Evolutionary conservation across 495 filamentous ascomycete species (phyloP), one percentile per base, ranked within the genome.

Genomic region (Pseudotulostoma volvatum): DNA sequence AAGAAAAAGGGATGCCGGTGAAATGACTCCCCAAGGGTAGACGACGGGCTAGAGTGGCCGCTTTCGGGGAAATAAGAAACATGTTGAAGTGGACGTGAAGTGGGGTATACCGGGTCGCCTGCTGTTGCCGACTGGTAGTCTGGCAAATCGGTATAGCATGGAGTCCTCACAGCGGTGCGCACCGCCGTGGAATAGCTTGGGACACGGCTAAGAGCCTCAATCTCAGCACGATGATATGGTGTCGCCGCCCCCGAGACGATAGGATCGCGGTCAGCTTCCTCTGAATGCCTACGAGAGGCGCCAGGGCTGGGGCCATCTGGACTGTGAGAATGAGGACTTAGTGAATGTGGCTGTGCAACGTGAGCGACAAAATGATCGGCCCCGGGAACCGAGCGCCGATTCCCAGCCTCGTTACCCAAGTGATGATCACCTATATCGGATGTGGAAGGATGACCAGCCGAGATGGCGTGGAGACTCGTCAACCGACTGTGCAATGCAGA

Each of bases 121-220:
- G 65, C 57, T 4, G 66, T 59, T 7, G 65, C 70, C 9, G 59
- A 48, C 17, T 65, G 52, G 49, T 77, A 77, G 38, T 64, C 65
- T 1, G 73, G 73, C 18, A 77, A 55, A 13, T 44, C 50, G 2
- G 55, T 54, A 31, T 66, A 69, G 32, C 48, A 61, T 9, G 65
- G 64, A 18, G 52, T 57, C 31, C 67, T 66, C 11, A 73, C 58
- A 7, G 70, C 67, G 0, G 74, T 65, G 33, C 67, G 72, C 13
- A 86, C 66, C 0, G 84, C 84, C 9, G 84, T 87, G 3, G 70
- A 63, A 52, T 93, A 93, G 36, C 78, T 84, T 3, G 84, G 84
- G 5, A 90, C 81, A 36, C 76, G 79, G 46, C 69, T 78, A 14
- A 88, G 59, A 30, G 68, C 64, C 40, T 73, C 70, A 20, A 78